Conservation (phyloP, 441 rosid species). For the Populus trichocarpa region DNA sequence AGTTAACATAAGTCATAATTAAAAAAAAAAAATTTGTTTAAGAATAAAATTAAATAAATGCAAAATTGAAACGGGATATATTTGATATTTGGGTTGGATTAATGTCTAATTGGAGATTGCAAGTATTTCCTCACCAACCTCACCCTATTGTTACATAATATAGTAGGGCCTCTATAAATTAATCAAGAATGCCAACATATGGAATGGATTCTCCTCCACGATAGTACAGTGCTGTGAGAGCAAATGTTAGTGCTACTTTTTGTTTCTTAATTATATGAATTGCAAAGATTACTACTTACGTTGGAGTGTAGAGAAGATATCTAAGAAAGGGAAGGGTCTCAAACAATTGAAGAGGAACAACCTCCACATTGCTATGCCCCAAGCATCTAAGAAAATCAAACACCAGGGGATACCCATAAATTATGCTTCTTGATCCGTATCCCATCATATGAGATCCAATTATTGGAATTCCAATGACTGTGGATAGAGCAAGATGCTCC, state of each 20-base stretch:
- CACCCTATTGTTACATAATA: not conserved
- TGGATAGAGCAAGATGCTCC: slow-evolving; percentile 59
- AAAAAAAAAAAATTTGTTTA: no score
- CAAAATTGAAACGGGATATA: no score
- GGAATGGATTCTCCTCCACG: not conserved
- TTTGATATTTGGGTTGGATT: not conserved
- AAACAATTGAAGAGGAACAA: slow-evolving; percentile 58
- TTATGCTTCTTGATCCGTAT: slow-evolving; percentile 50
- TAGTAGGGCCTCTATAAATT: not conserved
- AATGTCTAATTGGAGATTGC: not conserved
- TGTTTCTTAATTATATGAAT: not conserved
- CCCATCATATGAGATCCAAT: slow-evolving; percentile 56
- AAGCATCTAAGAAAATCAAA: slow-evolving; percentile 79
- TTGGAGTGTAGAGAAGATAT: slow-evolving; percentile 72
- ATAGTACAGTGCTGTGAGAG: no score
- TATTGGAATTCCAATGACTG: slow-evolving; percentile 62
- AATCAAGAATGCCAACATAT: not conserved
- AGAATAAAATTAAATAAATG: no score
- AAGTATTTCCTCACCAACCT: not conserved
- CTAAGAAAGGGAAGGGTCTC: slow-evolving; percentile 51
- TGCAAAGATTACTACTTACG: slow-evolving; percentile 43
- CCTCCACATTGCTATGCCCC: slow-evolving; percentile 80
- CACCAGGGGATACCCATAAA: slow-evolving; percentile 49
- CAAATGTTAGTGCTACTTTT: no score
- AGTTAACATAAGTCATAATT: no score